Conservation (phyloP, 2,329 filamentous ascomycete species). For the Fusarium marasasianum region DNA sequence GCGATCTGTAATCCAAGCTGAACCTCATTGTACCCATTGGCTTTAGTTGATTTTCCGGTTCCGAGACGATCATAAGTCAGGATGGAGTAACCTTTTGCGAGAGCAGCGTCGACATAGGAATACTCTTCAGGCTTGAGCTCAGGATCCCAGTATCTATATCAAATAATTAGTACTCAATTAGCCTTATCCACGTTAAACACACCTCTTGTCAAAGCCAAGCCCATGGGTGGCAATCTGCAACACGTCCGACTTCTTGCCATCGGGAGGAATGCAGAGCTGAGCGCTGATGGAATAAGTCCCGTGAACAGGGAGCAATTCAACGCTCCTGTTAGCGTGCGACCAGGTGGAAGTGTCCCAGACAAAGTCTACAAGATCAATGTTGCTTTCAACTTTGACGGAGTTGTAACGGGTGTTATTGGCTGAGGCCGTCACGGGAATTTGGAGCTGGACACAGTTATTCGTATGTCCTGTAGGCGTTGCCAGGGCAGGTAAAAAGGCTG, state of each 20-base stretch:
- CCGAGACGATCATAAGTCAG: neutral
- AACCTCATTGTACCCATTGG: neutral
- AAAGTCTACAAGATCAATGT: neutral
- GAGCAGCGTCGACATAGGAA: neutral
- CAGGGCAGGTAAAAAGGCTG: fast-evolving
- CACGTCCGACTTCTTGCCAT: neutral
- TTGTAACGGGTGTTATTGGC: neutral
- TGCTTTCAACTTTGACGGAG: neutral
- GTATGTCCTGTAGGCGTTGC: fast-evolving
- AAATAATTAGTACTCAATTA: too few relatives aligned
- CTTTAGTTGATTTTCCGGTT: neutral
- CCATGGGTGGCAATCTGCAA: neutral
- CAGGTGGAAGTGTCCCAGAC: neutral
- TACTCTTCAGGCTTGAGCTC: neutral
- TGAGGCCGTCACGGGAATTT: neutral
- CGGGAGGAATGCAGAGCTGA: neutral
- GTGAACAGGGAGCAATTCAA: fast-evolving
- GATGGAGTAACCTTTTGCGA: neutral
- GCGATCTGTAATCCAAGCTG: neutral
- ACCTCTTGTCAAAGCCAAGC: too few relatives aligned
- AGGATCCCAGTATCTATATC: neutral
- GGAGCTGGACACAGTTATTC: neutral
- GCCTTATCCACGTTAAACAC: too few relatives aligned
- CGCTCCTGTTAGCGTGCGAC: neutral
- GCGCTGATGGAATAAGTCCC: neutral